Conservation (phyloP, 179 eudicot genomes). For the Nepenthes alata region DNA sequence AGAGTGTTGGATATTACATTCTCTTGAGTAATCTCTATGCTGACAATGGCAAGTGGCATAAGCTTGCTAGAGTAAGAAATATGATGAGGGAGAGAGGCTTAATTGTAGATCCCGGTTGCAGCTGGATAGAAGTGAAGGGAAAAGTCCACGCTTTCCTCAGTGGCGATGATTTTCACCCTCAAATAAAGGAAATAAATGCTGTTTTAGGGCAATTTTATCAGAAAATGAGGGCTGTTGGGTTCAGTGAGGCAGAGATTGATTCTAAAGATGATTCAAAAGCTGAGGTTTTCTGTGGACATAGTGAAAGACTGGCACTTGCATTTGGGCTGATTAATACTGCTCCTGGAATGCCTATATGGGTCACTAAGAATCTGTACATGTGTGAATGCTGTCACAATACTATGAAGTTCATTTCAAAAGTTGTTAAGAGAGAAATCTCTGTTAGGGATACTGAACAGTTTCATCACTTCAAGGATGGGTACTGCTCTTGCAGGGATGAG, state of each 20-base stretch:
- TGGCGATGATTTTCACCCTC: constrained; percentile 64
- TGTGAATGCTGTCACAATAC: constrained; percentile 57
- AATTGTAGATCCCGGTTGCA: constrained; percentile 65
- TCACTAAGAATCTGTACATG: constrained; percentile 71
- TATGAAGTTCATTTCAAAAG: constrained; percentile 55
- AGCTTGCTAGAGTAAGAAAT: constrained; percentile 41
- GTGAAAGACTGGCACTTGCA: constrained; percentile 63
- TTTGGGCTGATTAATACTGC: constrained; percentile 58
- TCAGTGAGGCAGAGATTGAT: constrained; percentile 15
- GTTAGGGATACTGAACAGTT: constrained; percentile 62
- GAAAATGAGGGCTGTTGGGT: constrained; percentile 40
- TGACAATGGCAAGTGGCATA: constrained; percentile 55
- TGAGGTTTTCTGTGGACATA: constrained; percentile 71
- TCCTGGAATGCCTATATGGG: constrained; percentile 66
- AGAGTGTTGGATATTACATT: constrained; percentile 47
- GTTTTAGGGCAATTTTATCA: constrained; percentile 47
- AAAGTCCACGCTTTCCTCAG: constrained; percentile 71
- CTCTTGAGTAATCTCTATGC: constrained; percentile 59
- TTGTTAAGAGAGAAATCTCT: constrained; percentile 58
- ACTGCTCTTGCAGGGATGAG: constrained; percentile 62
- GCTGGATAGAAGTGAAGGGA: constrained; percentile 86
- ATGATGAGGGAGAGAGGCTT: constrained; percentile 59
- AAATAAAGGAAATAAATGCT: constrained; percentile 44
- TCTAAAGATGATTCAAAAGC: constrained; percentile 45
- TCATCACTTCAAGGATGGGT: constrained; percentile 69